Evolutionary conservation across 768 basidiomycete species (phyloP), one percentile per base, ranked within the genome.

Genomic region (Hypsizygus marmoreus): DNA sequence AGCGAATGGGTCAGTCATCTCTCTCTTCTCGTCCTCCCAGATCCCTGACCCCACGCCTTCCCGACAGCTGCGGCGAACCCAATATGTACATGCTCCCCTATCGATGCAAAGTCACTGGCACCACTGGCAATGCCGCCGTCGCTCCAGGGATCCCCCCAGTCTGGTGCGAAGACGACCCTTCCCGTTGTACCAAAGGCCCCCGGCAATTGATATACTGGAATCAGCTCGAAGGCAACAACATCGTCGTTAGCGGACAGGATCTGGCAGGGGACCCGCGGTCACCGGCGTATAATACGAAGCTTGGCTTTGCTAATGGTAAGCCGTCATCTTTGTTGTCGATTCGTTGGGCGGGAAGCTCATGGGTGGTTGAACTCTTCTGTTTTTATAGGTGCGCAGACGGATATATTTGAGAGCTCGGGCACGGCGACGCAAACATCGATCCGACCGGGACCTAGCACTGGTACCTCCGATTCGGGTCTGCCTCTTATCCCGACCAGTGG

Each of bases 151-250:
- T 75, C 31, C 68, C 79, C 11, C 66, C 74, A 1, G 68, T 73
- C 3, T 81, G 78, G 78, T 81, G 79, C 51, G 71, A 81, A 54
- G 70, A 70, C 40, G 63, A 80, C 44, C 61, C 62, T 7, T 55
- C 53, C 5, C 60, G 49, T 10, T 81, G 79, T 45, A 60, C 64
- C 11, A 61, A 68, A 40, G 79, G 78, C 36, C 63, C 79, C 4
- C 79, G 78, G 50, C 78, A 81, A 65, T 71, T 80, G 71, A 54
- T 80, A 23, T 74, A 70, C 58, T 80, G 77, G 77, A 68, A 80
- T 50, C 77, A 80, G 53, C 38, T 47, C 0, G 67, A 70, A 6
- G 71, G 77, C 2, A 72, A 78, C 55, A 81, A 79, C 48, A 73
- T 80, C 47, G 46, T 61, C 16, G 73, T 78, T 1, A 55, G 53